These are phyloP conservation scores for Aureobasidium vineae DNA, from an alignment of 2,329 filamentous ascomycete genomes.

Conservation along the genomic window DNA sequence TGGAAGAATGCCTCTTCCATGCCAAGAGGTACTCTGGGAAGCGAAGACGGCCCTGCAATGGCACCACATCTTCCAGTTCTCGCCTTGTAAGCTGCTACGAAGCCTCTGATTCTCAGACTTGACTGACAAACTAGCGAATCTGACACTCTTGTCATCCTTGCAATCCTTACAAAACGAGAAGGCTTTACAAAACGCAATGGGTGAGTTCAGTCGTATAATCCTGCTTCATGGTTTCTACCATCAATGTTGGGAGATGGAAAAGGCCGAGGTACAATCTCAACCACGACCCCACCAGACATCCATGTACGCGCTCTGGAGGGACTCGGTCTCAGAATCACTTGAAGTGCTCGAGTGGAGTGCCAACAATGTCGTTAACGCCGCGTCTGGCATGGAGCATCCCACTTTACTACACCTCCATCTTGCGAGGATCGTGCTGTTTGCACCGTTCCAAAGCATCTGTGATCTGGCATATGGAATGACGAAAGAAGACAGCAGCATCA, in stretches of 20 bases:
- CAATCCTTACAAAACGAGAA: conserved; percentile 53
- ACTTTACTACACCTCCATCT: conserved; percentile 58
- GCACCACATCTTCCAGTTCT: conserved; percentile 28
- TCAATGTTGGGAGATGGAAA: conserved; percentile 51
- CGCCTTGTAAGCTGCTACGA: conserved; percentile 11
- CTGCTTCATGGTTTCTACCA: conserved; percentile 53
- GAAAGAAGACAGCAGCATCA: conserved; percentile 21
- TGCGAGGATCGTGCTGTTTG: conserved; percentile 53
- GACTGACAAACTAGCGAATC: conserved; percentile 19
- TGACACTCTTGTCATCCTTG: conserved; percentile 45
- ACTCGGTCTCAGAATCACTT: conserved; percentile 49
- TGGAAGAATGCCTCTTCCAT: conserved; percentile 32
- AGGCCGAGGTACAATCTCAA: conserved; percentile 34
- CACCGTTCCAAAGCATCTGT: conserved; percentile 50
- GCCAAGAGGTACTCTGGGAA: conserved; percentile 34
- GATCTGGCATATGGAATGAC: conserved; percentile 43
- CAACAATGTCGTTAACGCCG: conserved; percentile 52
- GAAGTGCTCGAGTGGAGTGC: conserved; percentile 60
- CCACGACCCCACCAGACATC: conserved; percentile 38
- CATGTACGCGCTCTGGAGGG: conserved; percentile 51
- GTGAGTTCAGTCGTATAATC: conserved; percentile 52
- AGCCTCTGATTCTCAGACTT: not conserved
- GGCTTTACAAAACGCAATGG: conserved; percentile 44
- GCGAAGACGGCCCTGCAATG: conserved; percentile 32
- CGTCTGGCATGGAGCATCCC: conserved; percentile 54